Evolutionary conservation across 2,329 filamentous ascomycete genomes (phyloP).

Genomic region (Teratosphaeria viscida): DNA sequence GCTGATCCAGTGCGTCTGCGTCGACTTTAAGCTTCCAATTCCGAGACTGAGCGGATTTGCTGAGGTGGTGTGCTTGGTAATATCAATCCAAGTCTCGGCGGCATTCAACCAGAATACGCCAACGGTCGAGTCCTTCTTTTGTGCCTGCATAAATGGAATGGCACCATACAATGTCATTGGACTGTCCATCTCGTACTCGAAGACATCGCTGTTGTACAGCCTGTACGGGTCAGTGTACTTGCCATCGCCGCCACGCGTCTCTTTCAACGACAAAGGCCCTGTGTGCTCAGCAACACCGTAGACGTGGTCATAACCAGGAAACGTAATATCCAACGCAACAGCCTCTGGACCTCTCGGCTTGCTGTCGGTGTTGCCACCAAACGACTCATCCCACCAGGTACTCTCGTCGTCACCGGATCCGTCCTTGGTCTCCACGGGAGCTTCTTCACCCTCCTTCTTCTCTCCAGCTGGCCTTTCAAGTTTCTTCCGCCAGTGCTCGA

Average conservation of each 20-base stretch:
- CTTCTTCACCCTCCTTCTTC: conserved; percentile 43
- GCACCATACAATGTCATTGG: conserved; percentile 98
- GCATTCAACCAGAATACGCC: conserved; percentile 96
- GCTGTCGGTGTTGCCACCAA: conserved; percentile 87
- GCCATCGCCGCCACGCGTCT: conserved; percentile 79
- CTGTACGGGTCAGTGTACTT: conserved; percentile 85
- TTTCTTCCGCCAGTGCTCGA: conserved; percentile 93
- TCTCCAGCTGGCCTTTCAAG: conserved; percentile 55
- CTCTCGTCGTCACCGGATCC: conserved; percentile 59
- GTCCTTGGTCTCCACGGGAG: conserved; percentile 28
- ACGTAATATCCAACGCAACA: conserved; percentile 80
- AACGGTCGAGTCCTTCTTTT: conserved; percentile 84
- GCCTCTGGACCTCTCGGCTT: conserved; percentile 95
- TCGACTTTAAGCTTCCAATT: conserved; percentile 57
- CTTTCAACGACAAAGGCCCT: conserved; percentile 74
- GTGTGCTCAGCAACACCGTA: conserved; percentile 92
- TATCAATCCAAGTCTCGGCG: conserved; percentile 95
- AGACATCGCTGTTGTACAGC: conserved; percentile 92
- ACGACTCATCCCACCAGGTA: conserved; percentile 96
- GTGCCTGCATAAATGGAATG: conserved; percentile 96
- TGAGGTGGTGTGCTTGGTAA: conserved; percentile 65
- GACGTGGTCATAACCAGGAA: conserved; percentile 83
- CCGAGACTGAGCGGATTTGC: conserved; percentile 71
- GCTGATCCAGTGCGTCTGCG: conserved; percentile 93
- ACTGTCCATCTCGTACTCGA: conserved; percentile 93